Evolutionary conservation across 192 early-diverging fungal species (phyloP), one percentile per base, ranked within the genome.

Genomic region (Glomus cerebriforme): DNA sequence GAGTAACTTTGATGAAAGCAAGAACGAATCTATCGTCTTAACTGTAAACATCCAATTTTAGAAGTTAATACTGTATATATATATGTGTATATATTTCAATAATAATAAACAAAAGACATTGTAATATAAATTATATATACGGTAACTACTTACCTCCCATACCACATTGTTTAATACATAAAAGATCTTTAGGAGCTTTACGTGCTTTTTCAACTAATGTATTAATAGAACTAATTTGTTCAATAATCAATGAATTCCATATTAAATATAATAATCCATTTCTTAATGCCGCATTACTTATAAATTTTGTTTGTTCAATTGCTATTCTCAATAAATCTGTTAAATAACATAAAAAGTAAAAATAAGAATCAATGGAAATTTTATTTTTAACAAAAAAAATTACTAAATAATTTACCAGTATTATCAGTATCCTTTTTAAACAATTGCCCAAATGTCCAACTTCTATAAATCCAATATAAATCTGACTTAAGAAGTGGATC

Each of bases 301-400:
- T 63, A 27, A 63, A 63, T 63, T 27, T 63, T 27, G 27, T 26
- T 63, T 63, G 62, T 13, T 63, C 62, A 63, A 63, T 63, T 63
- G 62, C n/a, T 27, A 27, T 63, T 63, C 27, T 29, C 62, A 63
- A 26, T 63, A 63, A 26, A 63, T 63, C 60, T 63, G 49, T 4
- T 2, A 15, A 54, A 54, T n/a, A n/a, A 22, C 13, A 63, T 19
- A 2, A 63, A 63, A 12, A 12, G 13, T 27, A 29, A 27, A 63
- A 29, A 29, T 19, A 63, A 13, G n/a, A 24, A 26, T 27, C 27
- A 63, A 10, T 27, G 7, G 24, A 17, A 10, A 12, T 43, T 13
- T 43, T 43, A 12, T 43, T 43, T 7, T 12, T 63, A 26, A 12
- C 27, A 2, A 19, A 63, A 8, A 63, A 63, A 63, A 27, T 29